These are phyloP conservation scores for Saccharomycopsis malanga DNA, from an alignment of 805 yeast species.

Conservation along the genomic window DNA sequence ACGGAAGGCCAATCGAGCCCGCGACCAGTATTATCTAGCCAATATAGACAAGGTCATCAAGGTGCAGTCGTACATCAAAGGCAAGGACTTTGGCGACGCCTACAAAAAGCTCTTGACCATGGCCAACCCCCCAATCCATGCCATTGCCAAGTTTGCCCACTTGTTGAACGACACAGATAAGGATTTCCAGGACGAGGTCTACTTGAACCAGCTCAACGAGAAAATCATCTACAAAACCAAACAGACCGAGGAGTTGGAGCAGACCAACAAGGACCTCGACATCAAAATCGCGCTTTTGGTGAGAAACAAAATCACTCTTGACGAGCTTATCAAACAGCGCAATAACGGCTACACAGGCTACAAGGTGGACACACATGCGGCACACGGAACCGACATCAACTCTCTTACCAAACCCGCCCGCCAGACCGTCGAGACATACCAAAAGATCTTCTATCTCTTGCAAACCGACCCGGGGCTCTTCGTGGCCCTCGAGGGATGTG, in stretches of 20 bases:
- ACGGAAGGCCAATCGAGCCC: constrained; percentile 28
- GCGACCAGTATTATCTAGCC: constrained; percentile 41
- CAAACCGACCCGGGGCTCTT: constrained; percentile 80
- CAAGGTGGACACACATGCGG: constrained; percentile 10
- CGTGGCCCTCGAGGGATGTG: constrained; percentile 33
- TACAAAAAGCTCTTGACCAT: constrained; percentile 63
- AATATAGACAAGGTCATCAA: constrained; percentile 53
- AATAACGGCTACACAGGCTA: constrained; percentile 26
- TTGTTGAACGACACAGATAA: constrained; percentile 65
- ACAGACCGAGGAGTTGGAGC: constrained; percentile 64
- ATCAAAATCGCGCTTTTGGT: constrained; percentile 71
- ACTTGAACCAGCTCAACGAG: constrained; percentile 59
- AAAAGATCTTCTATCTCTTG: constrained; percentile 68
- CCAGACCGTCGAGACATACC: constrained; percentile 59
- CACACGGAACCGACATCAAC: constrained; percentile 4
- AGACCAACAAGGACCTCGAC: constrained; percentile 66
- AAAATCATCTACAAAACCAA: constrained; percentile 60
- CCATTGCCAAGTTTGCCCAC: constrained; percentile 70
- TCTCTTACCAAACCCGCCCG: constrained; percentile 30
- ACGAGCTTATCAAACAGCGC: constrained; percentile 49
- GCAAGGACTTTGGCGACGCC: constrained; percentile 60
- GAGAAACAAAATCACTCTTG: constrained; percentile 71
- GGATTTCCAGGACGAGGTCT: constrained; percentile 73
- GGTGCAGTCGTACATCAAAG: constrained; percentile 69
- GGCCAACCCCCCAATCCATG: constrained; percentile 70